phyloP scores from a whole-genome alignment of 2,329 filamentous ascomycete species.

The Canariomyces notabilis region DNA sequence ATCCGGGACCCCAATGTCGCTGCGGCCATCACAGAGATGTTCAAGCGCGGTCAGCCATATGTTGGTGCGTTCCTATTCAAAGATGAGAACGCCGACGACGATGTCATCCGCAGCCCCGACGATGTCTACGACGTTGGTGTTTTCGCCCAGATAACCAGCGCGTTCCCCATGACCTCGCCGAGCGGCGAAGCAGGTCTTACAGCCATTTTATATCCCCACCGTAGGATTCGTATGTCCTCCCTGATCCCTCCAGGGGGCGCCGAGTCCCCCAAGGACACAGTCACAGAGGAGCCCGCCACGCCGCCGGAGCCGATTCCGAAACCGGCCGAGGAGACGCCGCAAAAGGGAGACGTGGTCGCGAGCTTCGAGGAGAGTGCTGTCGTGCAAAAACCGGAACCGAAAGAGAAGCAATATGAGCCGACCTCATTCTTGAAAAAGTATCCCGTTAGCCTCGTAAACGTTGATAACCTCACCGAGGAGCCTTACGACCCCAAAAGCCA shows the following conservation, averaged over 20 bases:
- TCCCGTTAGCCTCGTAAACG: constrained; percentile 88
- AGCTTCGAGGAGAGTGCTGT: constrained; percentile 85
- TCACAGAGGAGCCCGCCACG: constrained; percentile 39
- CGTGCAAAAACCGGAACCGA: constrained; percentile 50
- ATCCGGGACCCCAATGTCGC: constrained; percentile 91
- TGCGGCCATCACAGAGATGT: constrained; percentile 88
- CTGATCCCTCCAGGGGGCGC: constrained; percentile 64
- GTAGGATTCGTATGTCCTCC: constrained; percentile 83
- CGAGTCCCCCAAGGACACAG: constrained; percentile 48
- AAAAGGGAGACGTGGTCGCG: constrained; percentile 87
- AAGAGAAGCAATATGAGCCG: constrained; percentile 66
- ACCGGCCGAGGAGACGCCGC: constrained; percentile 45
- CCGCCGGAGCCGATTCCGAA: constrained; percentile 55
- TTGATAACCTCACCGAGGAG: constrained; percentile 87
- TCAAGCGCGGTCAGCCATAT: constrained; percentile 94
- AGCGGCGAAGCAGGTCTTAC: constrained; percentile 83
- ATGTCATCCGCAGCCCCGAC: constrained; percentile 82
- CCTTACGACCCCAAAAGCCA: constrained; percentile 85
- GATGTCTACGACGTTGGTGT: constrained; percentile 96
- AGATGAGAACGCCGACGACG: constrained; percentile 88
- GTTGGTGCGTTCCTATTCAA: constrained; percentile 97
- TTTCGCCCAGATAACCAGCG: constrained; percentile 95
- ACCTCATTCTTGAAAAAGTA: constrained; percentile 89
- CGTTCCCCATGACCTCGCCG: constrained; percentile 63
- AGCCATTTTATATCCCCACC: constrained; percentile 91